phyloP scores from a whole-genome alignment of 2,329 filamentous ascomycete species.

The Claviceps fusiformis region DNA sequence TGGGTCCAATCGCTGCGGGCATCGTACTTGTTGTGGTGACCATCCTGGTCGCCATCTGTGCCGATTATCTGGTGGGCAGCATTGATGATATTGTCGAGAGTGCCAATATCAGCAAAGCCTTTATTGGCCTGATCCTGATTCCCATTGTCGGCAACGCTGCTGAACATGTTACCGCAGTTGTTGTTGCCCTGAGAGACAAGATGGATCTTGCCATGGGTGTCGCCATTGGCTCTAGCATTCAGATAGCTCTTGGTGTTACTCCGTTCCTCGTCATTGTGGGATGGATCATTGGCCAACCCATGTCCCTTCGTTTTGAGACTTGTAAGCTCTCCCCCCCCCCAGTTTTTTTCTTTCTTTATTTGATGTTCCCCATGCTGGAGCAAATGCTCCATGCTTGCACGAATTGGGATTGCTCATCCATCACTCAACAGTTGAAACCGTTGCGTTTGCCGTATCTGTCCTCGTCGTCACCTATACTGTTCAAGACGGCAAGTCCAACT shows the following conservation, averaged over 20 bases:
- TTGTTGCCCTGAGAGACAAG: constrained; percentile 66
- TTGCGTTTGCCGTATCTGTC: constrained; percentile 63
- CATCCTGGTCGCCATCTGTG: constrained; percentile 56
- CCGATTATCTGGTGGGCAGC: constrained; percentile 64
- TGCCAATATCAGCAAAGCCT: constrained; percentile 63
- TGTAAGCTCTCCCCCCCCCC: constrained; percentile 15
- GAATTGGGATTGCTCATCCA: background rate
- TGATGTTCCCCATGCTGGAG: no score
- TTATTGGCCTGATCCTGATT: constrained; percentile 67
- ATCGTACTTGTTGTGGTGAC: constrained; percentile 58
- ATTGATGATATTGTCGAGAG: constrained; percentile 59
- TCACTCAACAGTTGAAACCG: constrained; percentile 46
- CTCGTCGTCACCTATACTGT: constrained; percentile 65
- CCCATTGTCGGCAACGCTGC: constrained; percentile 71
- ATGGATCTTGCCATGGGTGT: constrained; percentile 65
- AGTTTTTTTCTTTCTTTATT: no score
- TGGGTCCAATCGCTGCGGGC: constrained; percentile 50
- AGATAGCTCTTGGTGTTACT: constrained; percentile 71
- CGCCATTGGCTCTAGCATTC: constrained; percentile 68
- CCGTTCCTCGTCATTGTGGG: constrained; percentile 68
- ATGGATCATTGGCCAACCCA: constrained; percentile 59
- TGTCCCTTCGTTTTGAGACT: constrained; percentile 69
- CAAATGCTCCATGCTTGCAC: no score
- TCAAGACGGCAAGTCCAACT: constrained; percentile 73
- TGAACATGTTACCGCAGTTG: constrained; percentile 69